These are phyloP conservation scores for Ganoderma resinaceum DNA, from an alignment of 1,284 basidiomycete genomes.

Conservation along the genomic window DNA sequence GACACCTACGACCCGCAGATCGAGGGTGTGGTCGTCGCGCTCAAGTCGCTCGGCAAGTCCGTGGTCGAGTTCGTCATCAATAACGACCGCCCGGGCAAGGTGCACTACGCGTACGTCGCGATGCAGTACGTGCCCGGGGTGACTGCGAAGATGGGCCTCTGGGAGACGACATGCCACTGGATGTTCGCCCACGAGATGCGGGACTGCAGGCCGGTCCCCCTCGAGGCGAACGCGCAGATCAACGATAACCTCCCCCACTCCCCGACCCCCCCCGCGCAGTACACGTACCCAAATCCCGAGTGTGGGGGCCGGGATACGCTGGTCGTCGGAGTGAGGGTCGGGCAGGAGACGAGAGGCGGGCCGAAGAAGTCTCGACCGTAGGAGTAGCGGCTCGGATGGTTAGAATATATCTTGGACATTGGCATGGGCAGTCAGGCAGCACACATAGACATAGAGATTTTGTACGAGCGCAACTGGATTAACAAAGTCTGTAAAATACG, in stretches of 20 bases:
- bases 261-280: background rate
- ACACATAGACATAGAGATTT: background rate
- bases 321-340: background rate
- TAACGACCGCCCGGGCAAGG: slow-evolving; percentile 8
- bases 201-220: slow-evolving; percentile 4
- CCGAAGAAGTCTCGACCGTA: background rate
- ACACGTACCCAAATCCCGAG: slow-evolving; percentile 1
- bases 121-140: slow-evolving; percentile 8
- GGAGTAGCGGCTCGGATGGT: slow-evolving; percentile 1
- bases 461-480: background rate
- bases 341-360: slow-evolving; percentile 5
- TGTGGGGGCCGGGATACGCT: background rate
- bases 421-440: background rate
- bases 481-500: slow-evolving; percentile 4
- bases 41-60: slow-evolving; percentile 7
- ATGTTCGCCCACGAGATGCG: slow-evolving; percentile 10
- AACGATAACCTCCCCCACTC: background rate
- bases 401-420: background rate
- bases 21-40: slow-evolving; percentile 2
- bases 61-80: slow-evolving; percentile 3
- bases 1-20: slow-evolving; percentile 11
- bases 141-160: slow-evolving; percentile 7
- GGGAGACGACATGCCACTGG: slow-evolving; percentile 11
- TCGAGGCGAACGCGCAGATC: slow-evolving; percentile 4
- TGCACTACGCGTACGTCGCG: slow-evolving; percentile 8